These are phyloP conservation scores for Sclerotinia subarctica DNA, from an alignment of 2,329 filamentous ascomycete species.

Conservation along the genomic window DNA sequence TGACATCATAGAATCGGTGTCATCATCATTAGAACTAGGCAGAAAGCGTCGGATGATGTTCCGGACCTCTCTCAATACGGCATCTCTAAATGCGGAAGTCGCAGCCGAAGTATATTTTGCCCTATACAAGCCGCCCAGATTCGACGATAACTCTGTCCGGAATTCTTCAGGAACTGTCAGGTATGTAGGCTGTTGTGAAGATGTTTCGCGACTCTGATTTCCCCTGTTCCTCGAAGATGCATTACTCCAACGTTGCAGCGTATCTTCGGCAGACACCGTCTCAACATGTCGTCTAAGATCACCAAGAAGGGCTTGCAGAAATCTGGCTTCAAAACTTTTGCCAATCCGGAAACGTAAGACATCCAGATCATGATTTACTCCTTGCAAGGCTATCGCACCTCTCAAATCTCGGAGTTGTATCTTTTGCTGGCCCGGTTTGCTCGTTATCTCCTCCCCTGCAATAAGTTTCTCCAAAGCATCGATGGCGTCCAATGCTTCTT, in stretches of 20 bases:
- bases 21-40: slow-evolving; percentile 90
- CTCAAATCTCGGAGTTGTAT: slow-evolving; percentile 63
- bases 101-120: slow-evolving; percentile 78
- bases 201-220: slow-evolving; percentile 59
- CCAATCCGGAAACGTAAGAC: slow-evolving; percentile 78
- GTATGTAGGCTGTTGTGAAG: slow-evolving; percentile 69
- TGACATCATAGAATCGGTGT: slow-evolving; percentile 85
- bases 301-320: slow-evolving; percentile 71
- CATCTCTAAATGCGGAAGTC: slow-evolving; percentile 78
- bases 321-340: slow-evolving; percentile 78
- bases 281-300: slow-evolving; percentile 81
- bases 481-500: slow-evolving; percentile 74
- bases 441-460: slow-evolving; percentile 57
- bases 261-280: slow-evolving; percentile 65
- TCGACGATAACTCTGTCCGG: slow-evolving; percentile 65
- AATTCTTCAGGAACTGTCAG: slow-evolving; percentile 69
- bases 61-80: slow-evolving; percentile 81
- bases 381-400: slow-evolving; percentile 73
- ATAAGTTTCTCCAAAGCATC: slow-evolving; percentile 77
- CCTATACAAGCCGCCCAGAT: slow-evolving; percentile 75
- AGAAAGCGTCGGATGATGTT: slow-evolving; percentile 78
- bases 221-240: slow-evolving; percentile 70
- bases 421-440: slow-evolving; percentile 30
- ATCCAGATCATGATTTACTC: slow-evolving; percentile 72
- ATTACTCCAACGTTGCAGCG: slow-evolving; percentile 80